Percentiles rank a stretch among this genome's conserved stretches.
Conservation (phyloP, 768 basidiomycete species). For the Suillus plorans region DNA sequence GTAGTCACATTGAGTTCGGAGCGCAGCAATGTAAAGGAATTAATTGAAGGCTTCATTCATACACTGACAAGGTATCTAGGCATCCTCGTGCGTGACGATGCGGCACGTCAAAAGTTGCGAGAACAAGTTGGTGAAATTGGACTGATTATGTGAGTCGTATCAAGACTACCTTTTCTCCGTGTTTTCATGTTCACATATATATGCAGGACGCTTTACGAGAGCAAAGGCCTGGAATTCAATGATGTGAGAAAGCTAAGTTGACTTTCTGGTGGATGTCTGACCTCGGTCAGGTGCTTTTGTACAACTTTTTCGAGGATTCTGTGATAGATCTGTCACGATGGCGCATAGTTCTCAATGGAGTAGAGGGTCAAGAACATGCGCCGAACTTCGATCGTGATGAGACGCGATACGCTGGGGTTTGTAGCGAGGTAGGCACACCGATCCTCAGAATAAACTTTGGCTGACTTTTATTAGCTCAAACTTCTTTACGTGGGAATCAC, state of each 20-base stretch:
- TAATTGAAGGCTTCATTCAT: not conserved
- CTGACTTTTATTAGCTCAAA: constrained; percentile 47
- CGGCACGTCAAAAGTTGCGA: constrained; percentile 46
- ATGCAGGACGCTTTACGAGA: constrained; percentile 31
- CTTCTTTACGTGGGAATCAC: constrained; percentile 72
- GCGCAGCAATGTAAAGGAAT: constrained; percentile 57
- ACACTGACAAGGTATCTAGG: constrained; percentile 35
- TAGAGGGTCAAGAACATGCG: constrained; percentile 30
- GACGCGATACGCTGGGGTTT: constrained; percentile 51
- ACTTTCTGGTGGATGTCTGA: not conserved
- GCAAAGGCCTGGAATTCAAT: constrained; percentile 30
- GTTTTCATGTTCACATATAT: not conserved
- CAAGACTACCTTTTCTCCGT: too few relatives aligned
- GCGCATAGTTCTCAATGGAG: constrained; percentile 53
- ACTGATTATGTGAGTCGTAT: constrained; percentile 49
- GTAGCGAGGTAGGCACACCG: constrained; percentile 47
- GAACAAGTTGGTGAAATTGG: constrained; percentile 58
- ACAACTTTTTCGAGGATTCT: constrained; percentile 76
- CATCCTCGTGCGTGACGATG: constrained; percentile 66
- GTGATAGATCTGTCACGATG: constrained; percentile 49
- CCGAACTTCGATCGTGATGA: constrained; percentile 48
- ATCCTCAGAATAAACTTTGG: not conserved
- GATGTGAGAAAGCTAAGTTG: constrained; percentile 11
- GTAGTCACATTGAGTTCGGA: constrained; percentile 55
- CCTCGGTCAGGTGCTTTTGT: constrained; percentile 57